Percentiles rank a stretch among this genome's conserved stretches.
Conservation (phyloP, 495 filamentous ascomycete genomes). For the Daldinia vernicosa region DNA sequence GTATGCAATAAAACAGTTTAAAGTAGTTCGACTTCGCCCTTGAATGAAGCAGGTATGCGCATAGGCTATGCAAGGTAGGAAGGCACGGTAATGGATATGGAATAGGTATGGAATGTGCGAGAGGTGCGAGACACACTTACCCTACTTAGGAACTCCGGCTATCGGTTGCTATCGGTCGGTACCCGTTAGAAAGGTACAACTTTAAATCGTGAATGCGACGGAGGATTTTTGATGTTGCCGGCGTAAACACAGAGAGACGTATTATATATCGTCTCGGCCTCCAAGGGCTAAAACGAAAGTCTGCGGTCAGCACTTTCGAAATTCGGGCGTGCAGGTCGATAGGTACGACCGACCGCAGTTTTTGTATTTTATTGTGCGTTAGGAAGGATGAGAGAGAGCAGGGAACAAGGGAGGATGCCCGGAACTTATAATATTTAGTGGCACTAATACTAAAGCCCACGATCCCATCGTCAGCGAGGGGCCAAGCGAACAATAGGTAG, state of each 20-base stretch:
- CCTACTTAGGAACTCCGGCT: neutral
- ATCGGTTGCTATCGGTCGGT: neutral
- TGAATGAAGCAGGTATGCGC: neutral
- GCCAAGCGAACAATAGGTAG: slow-evolving; percentile 9
- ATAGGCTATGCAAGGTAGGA: neutral
- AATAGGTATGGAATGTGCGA: neutral
- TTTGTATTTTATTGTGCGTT: slow-evolving; percentile 23
- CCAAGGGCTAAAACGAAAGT: slow-evolving; percentile 40
- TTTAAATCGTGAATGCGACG: slow-evolving; percentile 7
- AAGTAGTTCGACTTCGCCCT: neutral
- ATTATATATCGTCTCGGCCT: slow-evolving; percentile 30
- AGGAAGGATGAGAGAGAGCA: slow-evolving; percentile 22
- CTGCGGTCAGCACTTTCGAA: slow-evolving; percentile 24
- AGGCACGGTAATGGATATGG: slow-evolving; percentile 5
- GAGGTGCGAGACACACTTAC: neutral
- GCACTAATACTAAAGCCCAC: slow-evolving; percentile 33
- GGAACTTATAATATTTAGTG: slow-evolving; percentile 39
- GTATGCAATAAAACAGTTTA: slow-evolving; percentile 11
- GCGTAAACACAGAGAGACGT: slow-evolving; percentile 1
- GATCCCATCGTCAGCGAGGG: slow-evolving; percentile 42
- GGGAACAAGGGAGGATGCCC: slow-evolving; percentile 33
- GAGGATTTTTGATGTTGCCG: neutral
- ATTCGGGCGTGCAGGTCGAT: slow-evolving; percentile 16
- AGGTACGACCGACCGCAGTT: slow-evolving; percentile 28
- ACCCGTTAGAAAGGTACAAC: neutral